phyloP scores from a whole-genome alignment of 768 basidiomycete genomes.

The Gloeostereum incarnatum region DNA sequence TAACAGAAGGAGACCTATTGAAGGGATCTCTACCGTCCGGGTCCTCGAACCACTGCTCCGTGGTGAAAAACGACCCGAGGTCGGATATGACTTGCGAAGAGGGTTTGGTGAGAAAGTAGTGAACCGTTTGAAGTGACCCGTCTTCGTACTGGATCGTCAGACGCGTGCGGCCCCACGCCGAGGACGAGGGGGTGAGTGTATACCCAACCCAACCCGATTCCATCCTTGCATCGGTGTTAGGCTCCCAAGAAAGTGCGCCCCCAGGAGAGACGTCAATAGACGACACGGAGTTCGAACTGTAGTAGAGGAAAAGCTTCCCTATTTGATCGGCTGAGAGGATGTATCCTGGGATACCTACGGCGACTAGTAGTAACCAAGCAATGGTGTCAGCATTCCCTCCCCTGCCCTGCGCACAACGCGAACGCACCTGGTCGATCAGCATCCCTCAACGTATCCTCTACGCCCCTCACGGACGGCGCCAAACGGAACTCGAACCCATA shows the following conservation, averaged over 20 bases:
- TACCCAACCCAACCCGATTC: conserved; percentile 38
- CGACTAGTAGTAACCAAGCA: too few relatives aligned
- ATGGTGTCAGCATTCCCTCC: too few relatives aligned
- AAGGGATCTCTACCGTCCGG: conserved; percentile 43
- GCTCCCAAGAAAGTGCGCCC: conserved; percentile 35
- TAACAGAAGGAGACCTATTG: conserved; percentile 41
- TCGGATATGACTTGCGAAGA: conserved; percentile 35
- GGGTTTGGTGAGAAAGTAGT: conserved; percentile 40
- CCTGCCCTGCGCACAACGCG: too few relatives aligned
- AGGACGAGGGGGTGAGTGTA: conserved; percentile 24
- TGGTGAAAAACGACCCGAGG: conserved; percentile 45
- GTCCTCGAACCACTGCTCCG: conserved; percentile 42
- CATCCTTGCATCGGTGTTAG: conserved; percentile 32
- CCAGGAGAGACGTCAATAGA: conserved; percentile 33
- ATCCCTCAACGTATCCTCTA: conserved; percentile 33
- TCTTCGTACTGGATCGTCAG: conserved; percentile 41
- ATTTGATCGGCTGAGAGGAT: conserved; percentile 38
- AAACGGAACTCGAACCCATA: conserved; percentile 45
- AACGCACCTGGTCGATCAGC: conserved; percentile 34
- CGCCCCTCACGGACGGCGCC: conserved; percentile 38
- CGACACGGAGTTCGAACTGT: conserved; percentile 27
- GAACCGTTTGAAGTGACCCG: conserved; percentile 41
- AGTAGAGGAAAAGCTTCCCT: conserved; percentile 43
- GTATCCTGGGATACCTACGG: conserved; percentile 44
- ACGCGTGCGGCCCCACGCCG: conserved; percentile 38